phyloP scores from a whole-genome alignment of 2,329 filamentous ascomycete species.

The Westerdykella aurantiaca region DNA sequence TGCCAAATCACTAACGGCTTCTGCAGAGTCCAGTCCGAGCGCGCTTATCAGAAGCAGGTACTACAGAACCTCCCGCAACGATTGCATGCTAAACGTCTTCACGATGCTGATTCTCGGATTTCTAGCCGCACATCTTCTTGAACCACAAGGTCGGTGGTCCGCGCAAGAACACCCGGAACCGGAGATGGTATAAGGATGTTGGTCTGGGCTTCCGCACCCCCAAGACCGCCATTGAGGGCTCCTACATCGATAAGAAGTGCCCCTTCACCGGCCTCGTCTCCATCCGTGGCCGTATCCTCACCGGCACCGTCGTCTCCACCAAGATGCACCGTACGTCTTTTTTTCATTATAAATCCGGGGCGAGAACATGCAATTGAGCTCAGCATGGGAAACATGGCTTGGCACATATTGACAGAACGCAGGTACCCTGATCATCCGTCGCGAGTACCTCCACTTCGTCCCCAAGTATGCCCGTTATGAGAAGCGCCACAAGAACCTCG shows the following conservation, averaged over 20 bases:
- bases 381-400: slow-evolving; percentile 1
- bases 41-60: slow-evolving; percentile 88
- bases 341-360: not conserved
- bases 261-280: slow-evolving; percentile 98
- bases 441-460: slow-evolving; percentile 99
- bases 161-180: slow-evolving; percentile 42
- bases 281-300: slow-evolving; percentile 99
- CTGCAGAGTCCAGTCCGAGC: slow-evolving; percentile 98
- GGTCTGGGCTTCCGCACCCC: slow-evolving; percentile 98
- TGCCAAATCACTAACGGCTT: slow-evolving; percentile 21
- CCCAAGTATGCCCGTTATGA: slow-evolving; percentile 99
- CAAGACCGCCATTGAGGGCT: slow-evolving; percentile 97
- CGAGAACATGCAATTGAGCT: not conserved
- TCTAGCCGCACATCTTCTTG: slow-evolving; percentile 98
- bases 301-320: slow-evolving; percentile 97
- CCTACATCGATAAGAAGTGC: slow-evolving; percentile 99
- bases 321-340: slow-evolving; percentile 87
- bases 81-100: slow-evolving; percentile 6
- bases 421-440: slow-evolving; percentile 88
- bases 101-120: slow-evolving; percentile 26
- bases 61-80: slow-evolving; percentile 12
- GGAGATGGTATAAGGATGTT: slow-evolving; percentile 99
- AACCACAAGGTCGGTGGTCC: slow-evolving; percentile 85
- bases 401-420: slow-evolving; percentile 8
- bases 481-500: slow-evolving; percentile 99